Conservation (phyloP, 2,329 filamentous ascomycete genomes). For the Thelonectria blattea region DNA sequence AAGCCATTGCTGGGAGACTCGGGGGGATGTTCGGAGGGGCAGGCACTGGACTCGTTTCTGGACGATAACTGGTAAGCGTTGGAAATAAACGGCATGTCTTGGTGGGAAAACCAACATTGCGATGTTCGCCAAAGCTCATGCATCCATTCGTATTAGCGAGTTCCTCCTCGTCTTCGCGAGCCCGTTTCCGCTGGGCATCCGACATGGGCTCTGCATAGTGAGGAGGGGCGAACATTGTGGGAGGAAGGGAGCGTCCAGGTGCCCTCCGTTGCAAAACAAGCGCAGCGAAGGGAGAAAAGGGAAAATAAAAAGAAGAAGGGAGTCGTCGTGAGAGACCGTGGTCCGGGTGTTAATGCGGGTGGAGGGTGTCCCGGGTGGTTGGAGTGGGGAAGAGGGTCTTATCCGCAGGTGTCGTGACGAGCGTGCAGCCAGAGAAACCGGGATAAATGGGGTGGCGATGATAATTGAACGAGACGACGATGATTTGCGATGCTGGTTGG, state of each 20-base stretch:
- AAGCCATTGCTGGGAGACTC: conserved; percentile 39
- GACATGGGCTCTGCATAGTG: conserved; percentile 41
- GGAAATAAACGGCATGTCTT: not conserved
- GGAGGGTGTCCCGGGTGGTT: conserved; percentile 26
- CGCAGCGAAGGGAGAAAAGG: conserved; percentile 8
- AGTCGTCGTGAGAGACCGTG: conserved; percentile 26
- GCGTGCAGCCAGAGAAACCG: conserved; percentile 2
- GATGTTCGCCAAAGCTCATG: conserved; percentile 56
- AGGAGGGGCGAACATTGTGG: conserved; percentile 47
- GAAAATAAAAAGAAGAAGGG: conserved; percentile 18
- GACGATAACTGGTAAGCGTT: conserved; percentile 24
- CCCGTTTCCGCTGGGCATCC: conserved; percentile 51
- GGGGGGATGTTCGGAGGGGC: conserved; percentile 55
- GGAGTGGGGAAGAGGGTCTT: conserved; percentile 20
- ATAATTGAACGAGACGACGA: conserved; percentile 1
- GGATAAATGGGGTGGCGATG: not conserved
- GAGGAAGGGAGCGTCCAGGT: conserved; percentile 2
- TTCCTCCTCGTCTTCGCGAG: conserved; percentile 54
- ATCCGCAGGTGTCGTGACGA: conserved; percentile 13
- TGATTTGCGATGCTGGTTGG: not conserved
- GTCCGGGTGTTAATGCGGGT: conserved; percentile 36
- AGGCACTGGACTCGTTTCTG: conserved; percentile 63
- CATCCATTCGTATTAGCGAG: conserved; percentile 42
- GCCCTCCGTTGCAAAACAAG: conserved; percentile 2
- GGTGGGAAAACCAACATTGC: conserved; percentile 49